Evolutionary conservation across 1,284 basidiomycete species (phyloP), one percentile per base, ranked within the genome.

Genomic region (Moniliophthora roreri): DNA sequence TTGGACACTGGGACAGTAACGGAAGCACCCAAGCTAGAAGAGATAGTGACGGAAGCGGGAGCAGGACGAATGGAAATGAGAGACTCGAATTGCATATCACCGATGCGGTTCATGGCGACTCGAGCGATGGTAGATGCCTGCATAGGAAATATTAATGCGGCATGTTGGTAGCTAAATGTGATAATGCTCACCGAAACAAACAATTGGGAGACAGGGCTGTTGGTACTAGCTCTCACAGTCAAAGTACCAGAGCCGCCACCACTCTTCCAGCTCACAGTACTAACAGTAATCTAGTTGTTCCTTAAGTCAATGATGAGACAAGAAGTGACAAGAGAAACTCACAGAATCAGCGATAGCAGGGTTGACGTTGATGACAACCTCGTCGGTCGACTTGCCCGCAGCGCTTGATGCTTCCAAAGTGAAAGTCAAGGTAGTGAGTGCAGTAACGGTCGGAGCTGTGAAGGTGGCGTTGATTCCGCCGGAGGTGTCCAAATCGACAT

Each of bases 161-260:
- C 24, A 13, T 10, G 13, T 32, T 11, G 28, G 6, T 6, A 10
- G 7, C 2, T 26, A 1, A 13, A 4, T 23, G 23, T 16, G 23
- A 24, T n/a, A 1, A 21, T 36, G 56, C 57, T 51, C 11, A 59
- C 55, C 37, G 56, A 58, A 44, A 60, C 50, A 38, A 58, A 55
- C 11, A 60, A 28, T 40, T 49, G 39, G 6, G 58, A 47, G 37
- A 40, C 40, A 4, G 20, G 20, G 13, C 20, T 38, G 40, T 60
- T 53, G 5, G 57, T 60, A 6, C 21, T 37, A 1, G 59, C 59
- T 23, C 51, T 55, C n/a, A 60, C 59, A 26, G 59, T 60, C 36
- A 60, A 48, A 3, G 49, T 54, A 2, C 59, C 57, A 32, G 52
- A 51, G 7, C 59, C 59, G 28, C 50, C 50, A 9, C 59, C 59